A percentile compares a stretch with the other conserved stretches of the same genome.
These are phyloP conservation scores for Sphaceloma murrayae DNA, from an alignment of 2,329 filamentous ascomycete genomes.

Conservation along the genomic window DNA sequence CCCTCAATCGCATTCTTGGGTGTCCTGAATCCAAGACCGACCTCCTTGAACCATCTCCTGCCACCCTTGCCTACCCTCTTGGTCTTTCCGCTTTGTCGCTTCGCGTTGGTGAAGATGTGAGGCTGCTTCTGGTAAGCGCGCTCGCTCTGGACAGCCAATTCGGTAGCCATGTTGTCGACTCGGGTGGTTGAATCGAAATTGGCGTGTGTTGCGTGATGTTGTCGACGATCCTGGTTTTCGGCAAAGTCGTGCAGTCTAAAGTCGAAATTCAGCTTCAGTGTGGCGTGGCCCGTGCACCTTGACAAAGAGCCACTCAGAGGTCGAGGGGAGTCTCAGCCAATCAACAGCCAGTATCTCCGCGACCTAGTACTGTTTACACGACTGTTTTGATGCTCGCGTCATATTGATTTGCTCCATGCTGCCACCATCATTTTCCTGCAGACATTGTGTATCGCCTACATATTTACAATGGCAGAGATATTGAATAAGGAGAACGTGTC, in stretches of 20 bases:
- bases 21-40: conserved; percentile 97
- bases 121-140: conserved; percentile 99
- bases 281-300: conserved; percentile 11
- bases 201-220: conserved; percentile 10
- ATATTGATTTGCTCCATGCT: conserved; percentile 13
- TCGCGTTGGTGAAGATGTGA: conserved; percentile 99
- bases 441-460: conserved; percentile 14
- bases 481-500: conserved; percentile 31
- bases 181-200: conserved; percentile 26
- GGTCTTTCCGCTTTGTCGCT: conserved; percentile 76
- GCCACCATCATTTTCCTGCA: conserved; percentile 15
- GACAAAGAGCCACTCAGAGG: no score
- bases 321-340: no score
- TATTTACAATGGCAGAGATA: conserved; percentile 19
- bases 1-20: conserved; percentile 98
- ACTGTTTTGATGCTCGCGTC: conserved; percentile 17
- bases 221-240: conserved; percentile 8
- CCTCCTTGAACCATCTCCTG: conserved; percentile 98
- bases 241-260: conserved; percentile 12
- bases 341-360: no score
- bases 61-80: conserved; percentile 80
- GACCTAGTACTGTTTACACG: conserved; percentile 16
- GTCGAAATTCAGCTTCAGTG: conserved; percentile 17
- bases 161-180: conserved; percentile 75
- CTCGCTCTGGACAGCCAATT: conserved; percentile 99